Base-by-base conservation (phyloP, 2,329 filamentous ascomycete genomes). In the Xylariales sp. region DNA sequence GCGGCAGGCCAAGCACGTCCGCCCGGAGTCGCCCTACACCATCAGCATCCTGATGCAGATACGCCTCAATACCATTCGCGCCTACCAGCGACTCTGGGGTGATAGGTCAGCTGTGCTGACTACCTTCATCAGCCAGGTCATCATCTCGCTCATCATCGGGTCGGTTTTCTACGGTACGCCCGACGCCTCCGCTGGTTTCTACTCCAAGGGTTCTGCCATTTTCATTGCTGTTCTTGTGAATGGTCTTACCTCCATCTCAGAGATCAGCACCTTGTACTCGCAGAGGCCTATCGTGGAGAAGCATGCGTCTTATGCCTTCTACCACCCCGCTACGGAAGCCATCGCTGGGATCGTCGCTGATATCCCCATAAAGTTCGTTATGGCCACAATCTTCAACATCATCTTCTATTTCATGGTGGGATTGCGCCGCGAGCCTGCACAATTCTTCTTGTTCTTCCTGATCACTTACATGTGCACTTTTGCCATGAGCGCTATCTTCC, bases 391-490 rank as follows among this genome's bases (percentile, higher is more conserved):
- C 5, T 81, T 79, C 61, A 76, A 81, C 46, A 40, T 78, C 4
- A 63, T 75, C 12, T 54, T 81, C 3, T 82, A 82, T 55, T 82
- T 81, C 48, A 53, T 81, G 50, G 55, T 70, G 1, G 67, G 66
- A 1, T 59, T 79, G 3, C 58, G 67, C 2, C 71, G 83, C 19
- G 74, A 78, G 35, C 67, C 85, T 0, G 77, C 72, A 1, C 66
- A 77, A 1, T 93, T 90, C 67, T 93, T 93, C 62, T 70, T 88
- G 45, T 93, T 83, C 65, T 73, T 85, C 44, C 63, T 93, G 14
- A 72, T 89, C 47, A 81, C 76, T 0, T 86, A 85, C 55, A 61
- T 79, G 13, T 70, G 75, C 1, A 87, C 79, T 0, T 69, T 91
- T 47, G 73, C 80, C 46, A 89, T 90, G 82, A 83, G 76, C 25